Evolutionary conservation across 805 yeast species (phyloP), one percentile per base, ranked within the genome.

Genomic region (Wickerhamomyces sydowiorum): DNA sequence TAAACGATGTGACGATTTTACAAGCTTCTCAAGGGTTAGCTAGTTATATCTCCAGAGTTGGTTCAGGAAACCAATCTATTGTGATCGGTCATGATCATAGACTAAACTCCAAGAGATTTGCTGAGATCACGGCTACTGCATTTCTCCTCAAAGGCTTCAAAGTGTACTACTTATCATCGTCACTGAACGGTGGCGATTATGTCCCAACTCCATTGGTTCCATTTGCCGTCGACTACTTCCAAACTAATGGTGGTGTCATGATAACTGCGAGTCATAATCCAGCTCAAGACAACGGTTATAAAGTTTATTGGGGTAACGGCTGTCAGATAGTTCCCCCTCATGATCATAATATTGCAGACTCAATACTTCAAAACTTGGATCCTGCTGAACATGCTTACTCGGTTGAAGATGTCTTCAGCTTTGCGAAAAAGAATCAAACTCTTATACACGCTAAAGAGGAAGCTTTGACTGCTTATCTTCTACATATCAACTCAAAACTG

Each of bases 311-410:
- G 78, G 67, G 72, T 9, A 91, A 91, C 58, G 98, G 96, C 4
- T 91, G 97, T 61, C 98, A 93, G 61, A 93, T 91, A 48, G 87
- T 91, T 36, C 90, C 96, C 2, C 98, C 99, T 0, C 88, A 82
- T 55, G 98, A 93, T 56, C 53, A 54, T 2, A 79, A 73, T 1
- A 91, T 91, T 48, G 89, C 96, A 19, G 46, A 59, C 2, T 56
- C 69, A 2, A 91, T 91, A 33, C 67, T 75, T 21, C 53, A 65
- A 13, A 86, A 86, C 53, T 62, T 86, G 46, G 60, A 49, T 3
- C 91, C 95, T 0, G 73, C 84, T 75, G 59, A 58, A 34, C 46
- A 67, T 34, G 79, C 77, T 21, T 74, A 80, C 77, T 66, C 76
- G 42, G 61, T 70, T 25, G 53, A 54, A 2, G 47, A 60, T 12